Conservation (phyloP, 169 alveolate species). For the Plasmodium relictum region DNA sequence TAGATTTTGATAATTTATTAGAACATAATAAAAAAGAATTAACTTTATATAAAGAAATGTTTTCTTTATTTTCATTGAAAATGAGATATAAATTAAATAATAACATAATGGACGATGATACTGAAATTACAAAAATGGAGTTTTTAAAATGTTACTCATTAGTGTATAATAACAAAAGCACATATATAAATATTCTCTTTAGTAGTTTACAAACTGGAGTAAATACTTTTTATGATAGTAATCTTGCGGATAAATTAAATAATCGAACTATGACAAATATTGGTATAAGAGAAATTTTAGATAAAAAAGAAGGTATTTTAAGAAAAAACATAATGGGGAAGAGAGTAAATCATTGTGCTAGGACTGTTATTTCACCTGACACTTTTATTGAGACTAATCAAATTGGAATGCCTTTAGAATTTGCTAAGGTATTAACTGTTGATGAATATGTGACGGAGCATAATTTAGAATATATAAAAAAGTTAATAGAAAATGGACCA, state of each 20-base stretch:
- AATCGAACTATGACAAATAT: conserved; percentile 83
- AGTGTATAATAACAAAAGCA: conserved; percentile 78
- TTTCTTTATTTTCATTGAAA: conserved; percentile 54
- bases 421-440: conserved; percentile 94
- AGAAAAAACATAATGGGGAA: conserved; percentile 99
- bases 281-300: conserved; percentile 96
- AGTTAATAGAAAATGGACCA: conserved; percentile 96
- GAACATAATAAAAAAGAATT: conserved; percentile 80
- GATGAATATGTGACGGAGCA: conserved; percentile 95
- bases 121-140: conserved; percentile 83
- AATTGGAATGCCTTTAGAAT: conserved; percentile 96
- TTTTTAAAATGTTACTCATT: conserved; percentile 79
- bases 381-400: conserved; percentile 97
- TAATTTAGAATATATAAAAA: conserved; percentile 90
- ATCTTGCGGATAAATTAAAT: conserved; percentile 58
- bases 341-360: conserved; percentile 98
- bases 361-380: conserved; percentile 99
- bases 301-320: conserved; percentile 97
- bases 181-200: conserved; percentile 71
- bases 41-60: conserved; percentile 58
- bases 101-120: conserved; percentile 78
- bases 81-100: conserved; percentile 48
- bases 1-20: conserved; percentile 79
- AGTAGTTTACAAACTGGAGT: conserved; percentile 75
- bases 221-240: conserved; percentile 79